Evolutionary conservation across 2,329 filamentous ascomycete species (phyloP), one percentile per base, ranked within the genome.

Genomic region (Aspergillus sp.): DNA sequence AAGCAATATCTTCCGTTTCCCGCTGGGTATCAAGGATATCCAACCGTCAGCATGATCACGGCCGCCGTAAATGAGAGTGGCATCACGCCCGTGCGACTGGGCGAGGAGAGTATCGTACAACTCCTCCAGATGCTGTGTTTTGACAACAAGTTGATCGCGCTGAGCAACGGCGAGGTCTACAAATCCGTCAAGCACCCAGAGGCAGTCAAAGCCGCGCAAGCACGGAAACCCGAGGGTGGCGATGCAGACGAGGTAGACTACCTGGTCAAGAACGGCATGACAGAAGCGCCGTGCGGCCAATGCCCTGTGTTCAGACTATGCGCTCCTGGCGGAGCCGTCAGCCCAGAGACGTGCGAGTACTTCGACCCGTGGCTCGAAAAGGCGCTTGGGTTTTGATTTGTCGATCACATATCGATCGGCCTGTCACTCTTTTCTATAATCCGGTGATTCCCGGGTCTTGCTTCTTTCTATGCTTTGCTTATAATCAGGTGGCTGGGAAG

Each of bases 291-390:
- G 1, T 98, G 93, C 67, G 90, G 91, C 2, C 79, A 83, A 47
- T 98, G 93, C 67, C 93, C 93, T 0, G 91, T 96, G 2, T 95
- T 95, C 65, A 86, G 93, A 49, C 77, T 97, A 2, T 98, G 93
- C 65, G 86, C 88, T 55, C 88, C 95, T 51, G 90, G 89, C 5
- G 91, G 91, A 0, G 88, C 90, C 0, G 89, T 98, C 19, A 94
- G 85, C 60, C 88, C 91, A 0, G 85, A 83, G 55, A 95, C 86
- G 44, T 98, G 93, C 68, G 85, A 89, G 46, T 98, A 98, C 64
- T 96, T 95, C 62, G 80, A 86, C 53, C 80, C 84, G 45, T 98
- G 93, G 93, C 69, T 96, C 41, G 78, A 61, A 46, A 65, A 61
- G 52, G 60, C 62, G 7, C 59, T 71, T 25, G 62, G 60, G 15